Evolutionary conservation across 1,139 yeast genomes (phyloP).

Genomic region (Sugiyamaella grinbergsii): DNA sequence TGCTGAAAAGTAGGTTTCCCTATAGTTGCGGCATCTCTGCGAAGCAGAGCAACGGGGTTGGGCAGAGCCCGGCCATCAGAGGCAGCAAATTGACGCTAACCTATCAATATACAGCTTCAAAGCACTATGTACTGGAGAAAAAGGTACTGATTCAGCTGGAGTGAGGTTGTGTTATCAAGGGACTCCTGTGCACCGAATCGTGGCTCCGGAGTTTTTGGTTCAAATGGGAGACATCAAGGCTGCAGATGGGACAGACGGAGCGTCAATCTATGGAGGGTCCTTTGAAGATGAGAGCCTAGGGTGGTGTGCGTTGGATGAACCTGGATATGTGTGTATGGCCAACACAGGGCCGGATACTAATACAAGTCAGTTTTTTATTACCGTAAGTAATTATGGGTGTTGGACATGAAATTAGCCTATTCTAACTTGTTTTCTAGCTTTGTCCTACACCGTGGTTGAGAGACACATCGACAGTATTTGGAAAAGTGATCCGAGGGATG

Average conservation of each 20-base stretch:
- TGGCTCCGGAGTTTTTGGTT: slow-evolving; percentile 70
- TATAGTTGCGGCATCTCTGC: too few relatives aligned
- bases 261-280: slow-evolving; percentile 37
- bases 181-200: slow-evolving; percentile 64
- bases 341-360: slow-evolving; percentile 61
- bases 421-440: slow-evolving; percentile 20
- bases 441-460: slow-evolving; percentile 47
- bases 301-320: slow-evolving; percentile 34
- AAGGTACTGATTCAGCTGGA: slow-evolving; percentile 25
- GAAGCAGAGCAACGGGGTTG: too few relatives aligned
- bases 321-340: slow-evolving; percentile 58
- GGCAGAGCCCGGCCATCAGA: too few relatives aligned
- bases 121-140: slow-evolving; percentile 40
- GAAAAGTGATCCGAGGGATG: slow-evolving; percentile 63
- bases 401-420: neutral
- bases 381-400: slow-evolving; percentile 28
- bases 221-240: slow-evolving; percentile 70
- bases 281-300: slow-evolving; percentile 66
- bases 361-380: slow-evolving; percentile 75
- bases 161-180: slow-evolving; percentile 45
- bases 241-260: slow-evolving; percentile 42
- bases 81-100: neutral
- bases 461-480: slow-evolving; percentile 71
- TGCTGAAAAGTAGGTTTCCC: slow-evolving; percentile 51
- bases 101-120: slow-evolving; percentile 29